Conservation (phyloP, 2,329 filamentous ascomycete genomes). For the Fusarium concolor region DNA sequence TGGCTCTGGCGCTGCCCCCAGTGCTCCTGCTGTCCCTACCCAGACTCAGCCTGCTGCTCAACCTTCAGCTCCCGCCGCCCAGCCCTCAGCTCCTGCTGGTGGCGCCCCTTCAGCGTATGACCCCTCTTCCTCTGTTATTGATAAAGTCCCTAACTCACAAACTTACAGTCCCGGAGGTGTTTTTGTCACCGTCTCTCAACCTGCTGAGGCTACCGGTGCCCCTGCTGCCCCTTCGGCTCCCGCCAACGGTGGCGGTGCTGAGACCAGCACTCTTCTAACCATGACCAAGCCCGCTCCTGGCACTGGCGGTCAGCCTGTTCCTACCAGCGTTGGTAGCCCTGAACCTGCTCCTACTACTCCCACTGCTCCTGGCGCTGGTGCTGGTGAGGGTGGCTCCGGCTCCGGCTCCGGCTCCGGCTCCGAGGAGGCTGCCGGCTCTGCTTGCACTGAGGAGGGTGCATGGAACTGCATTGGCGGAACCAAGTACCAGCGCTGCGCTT, state of each 20-base stretch:
- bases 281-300: slow-evolving; percentile 39
- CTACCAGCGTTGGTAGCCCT: slow-evolving; percentile 27
- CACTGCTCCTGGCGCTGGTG: slow-evolving; percentile 37
- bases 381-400: slow-evolving; percentile 36
- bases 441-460: slow-evolving; percentile 64
- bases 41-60: slow-evolving; percentile 35
- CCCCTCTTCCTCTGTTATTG: slow-evolving; percentile 14
- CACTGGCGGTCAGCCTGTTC: slow-evolving; percentile 21
- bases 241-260: slow-evolving; percentile 13
- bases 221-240: slow-evolving; percentile 40
- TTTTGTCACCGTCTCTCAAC: slow-evolving; percentile 53
- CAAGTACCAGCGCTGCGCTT: slow-evolving; percentile 72
- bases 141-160: slow-evolving; percentile 30
- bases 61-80: slow-evolving; percentile 34
- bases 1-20: slow-evolving; percentile 23
- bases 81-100: slow-evolving; percentile 39
- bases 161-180: slow-evolving; percentile 57
- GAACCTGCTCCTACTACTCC: slow-evolving; percentile 29
- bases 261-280: slow-evolving; percentile 41
- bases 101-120: slow-evolving; percentile 46
- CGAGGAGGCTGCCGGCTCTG: slow-evolving; percentile 51
- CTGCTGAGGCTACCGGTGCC: slow-evolving; percentile 40
- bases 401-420: slow-evolving; percentile 46
- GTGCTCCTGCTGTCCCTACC: slow-evolving; percentile 33
- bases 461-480: slow-evolving; percentile 69